phyloP scores from a whole-genome alignment of 2,329 filamentous ascomycete genomes.

The Penicillium italicum region DNA sequence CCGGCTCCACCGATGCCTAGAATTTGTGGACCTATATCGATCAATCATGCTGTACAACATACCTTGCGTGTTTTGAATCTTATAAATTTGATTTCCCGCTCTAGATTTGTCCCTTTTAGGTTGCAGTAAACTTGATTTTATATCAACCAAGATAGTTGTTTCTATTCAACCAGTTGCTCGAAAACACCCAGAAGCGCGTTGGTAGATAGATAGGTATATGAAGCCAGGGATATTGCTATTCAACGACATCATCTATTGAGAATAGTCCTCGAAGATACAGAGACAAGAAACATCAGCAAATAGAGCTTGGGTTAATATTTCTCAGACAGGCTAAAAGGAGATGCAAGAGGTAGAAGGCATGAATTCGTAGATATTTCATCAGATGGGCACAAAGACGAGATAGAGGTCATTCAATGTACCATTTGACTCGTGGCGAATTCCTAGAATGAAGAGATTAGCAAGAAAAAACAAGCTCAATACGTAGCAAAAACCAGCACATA shows the following conservation, averaged over 20 bases:
- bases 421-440: slow-evolving; percentile 36
- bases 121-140: too few relatives aligned
- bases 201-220: not conserved
- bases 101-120: too few relatives aligned
- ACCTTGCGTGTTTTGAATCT: not conserved
- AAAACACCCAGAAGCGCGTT: not conserved
- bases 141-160: too few relatives aligned
- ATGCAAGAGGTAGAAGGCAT: slow-evolving; percentile 10
- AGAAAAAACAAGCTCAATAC: not conserved
- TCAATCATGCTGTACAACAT: too few relatives aligned
- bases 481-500: slow-evolving; percentile 36
- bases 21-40: too few relatives aligned
- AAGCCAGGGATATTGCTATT: not conserved
- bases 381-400: slow-evolving; percentile 1
- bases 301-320: not conserved
- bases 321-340: not conserved
- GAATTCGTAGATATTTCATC: slow-evolving; percentile 22
- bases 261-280: not conserved
- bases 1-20: not conserved
- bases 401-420: slow-evolving; percentile 27
- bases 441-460: slow-evolving; percentile 18
- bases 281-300: not conserved
- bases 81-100: too few relatives aligned
- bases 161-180: not conserved
- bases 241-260: not conserved